Evolutionary conservation across 2,329 filamentous ascomycete species (phyloP).

Genomic region (Neonectria coccinea): DNA sequence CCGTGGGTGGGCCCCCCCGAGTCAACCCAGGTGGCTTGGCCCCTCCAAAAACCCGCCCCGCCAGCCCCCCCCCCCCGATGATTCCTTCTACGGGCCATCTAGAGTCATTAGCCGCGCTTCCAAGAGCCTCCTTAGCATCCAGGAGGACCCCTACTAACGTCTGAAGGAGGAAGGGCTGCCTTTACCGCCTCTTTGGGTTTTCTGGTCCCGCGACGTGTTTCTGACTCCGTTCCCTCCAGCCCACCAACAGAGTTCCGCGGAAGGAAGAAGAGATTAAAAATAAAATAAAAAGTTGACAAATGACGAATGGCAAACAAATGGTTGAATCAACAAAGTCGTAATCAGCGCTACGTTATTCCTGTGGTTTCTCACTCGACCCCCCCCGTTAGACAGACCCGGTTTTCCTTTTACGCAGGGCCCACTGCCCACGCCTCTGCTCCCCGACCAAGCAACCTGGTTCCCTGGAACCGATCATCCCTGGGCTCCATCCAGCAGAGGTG

Average conservation of each 20-base stretch:
- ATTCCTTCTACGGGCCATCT: slow-evolving; percentile 31
- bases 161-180: slow-evolving; percentile 2
- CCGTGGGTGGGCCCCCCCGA: slow-evolving; percentile 20
- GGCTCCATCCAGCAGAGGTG: not conserved
- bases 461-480: slow-evolving; percentile 25
- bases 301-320: not conserved
- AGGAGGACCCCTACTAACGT: not conserved
- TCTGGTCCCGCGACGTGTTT: slow-evolving; percentile 1
- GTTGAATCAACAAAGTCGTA: not conserved
- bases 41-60: slow-evolving; percentile 7
- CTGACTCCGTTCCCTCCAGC: slow-evolving; percentile 33
- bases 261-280: not conserved
- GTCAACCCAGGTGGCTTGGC: slow-evolving; percentile 32
- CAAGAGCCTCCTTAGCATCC: slow-evolving; percentile 20
- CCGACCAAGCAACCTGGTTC: slow-evolving; percentile 11
- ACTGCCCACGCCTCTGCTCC: slow-evolving; percentile 12
- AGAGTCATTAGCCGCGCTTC: slow-evolving; percentile 32
- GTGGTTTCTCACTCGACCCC: slow-evolving; percentile 14
- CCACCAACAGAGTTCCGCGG: not conserved
- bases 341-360: slow-evolving; percentile 1
- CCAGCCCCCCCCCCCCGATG: not conserved
- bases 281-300: not conserved
- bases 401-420: slow-evolving; percentile 7
- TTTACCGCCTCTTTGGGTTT: slow-evolving; percentile 15
- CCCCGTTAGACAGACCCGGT: not conserved